phyloP scores from a whole-genome alignment of 2,329 filamentous ascomycete genomes.

The Coniochaeta sp. region DNA sequence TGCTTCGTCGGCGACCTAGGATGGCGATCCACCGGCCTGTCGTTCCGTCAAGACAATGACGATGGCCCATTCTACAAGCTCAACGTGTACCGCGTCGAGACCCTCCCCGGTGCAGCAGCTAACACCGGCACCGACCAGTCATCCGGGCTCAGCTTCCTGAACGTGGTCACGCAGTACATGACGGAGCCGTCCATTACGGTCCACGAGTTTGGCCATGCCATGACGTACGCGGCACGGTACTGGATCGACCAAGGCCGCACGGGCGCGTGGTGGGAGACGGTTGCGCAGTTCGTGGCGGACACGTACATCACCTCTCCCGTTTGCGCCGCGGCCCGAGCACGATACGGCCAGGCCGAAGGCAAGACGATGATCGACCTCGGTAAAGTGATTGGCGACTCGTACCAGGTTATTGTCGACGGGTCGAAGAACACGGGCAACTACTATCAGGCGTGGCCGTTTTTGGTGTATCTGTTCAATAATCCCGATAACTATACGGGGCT shows the following conservation, averaged over 20 bases:
- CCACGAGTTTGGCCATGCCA: conserved; percentile 41
- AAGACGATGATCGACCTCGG: conserved; percentile 31
- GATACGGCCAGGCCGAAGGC: conserved; percentile 23
- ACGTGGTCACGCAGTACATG: conserved; percentile 32
- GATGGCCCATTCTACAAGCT: conserved; percentile 35
- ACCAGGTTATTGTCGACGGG: conserved; percentile 40
- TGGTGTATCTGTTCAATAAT: conserved; percentile 40
- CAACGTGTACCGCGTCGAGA: conserved; percentile 34
- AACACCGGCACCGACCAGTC: conserved; percentile 29
- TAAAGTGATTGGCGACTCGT: conserved; percentile 38
- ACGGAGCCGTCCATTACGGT: conserved; percentile 31
- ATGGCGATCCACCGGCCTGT: conserved; percentile 25
- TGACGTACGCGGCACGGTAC: conserved; percentile 34
- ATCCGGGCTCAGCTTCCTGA: conserved; percentile 32
- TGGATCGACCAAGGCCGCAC: conserved; percentile 37
- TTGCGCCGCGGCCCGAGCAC: conserved; percentile 29
- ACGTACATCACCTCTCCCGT: conserved; percentile 36
- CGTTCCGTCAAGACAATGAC: conserved; percentile 19
- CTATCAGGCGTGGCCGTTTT: conserved; percentile 44
- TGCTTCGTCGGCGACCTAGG: conserved; percentile 24
- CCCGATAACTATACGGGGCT: conserved; percentile 33
- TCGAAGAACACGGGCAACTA: conserved; percentile 33
- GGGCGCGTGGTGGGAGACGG: conserved; percentile 43
- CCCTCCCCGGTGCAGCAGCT: conserved; percentile 26
- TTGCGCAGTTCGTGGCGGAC: conserved; percentile 42